Evolutionary conservation across 2,329 filamentous ascomycete genomes (phyloP).

Genomic region (Elsinoe batatas): DNA sequence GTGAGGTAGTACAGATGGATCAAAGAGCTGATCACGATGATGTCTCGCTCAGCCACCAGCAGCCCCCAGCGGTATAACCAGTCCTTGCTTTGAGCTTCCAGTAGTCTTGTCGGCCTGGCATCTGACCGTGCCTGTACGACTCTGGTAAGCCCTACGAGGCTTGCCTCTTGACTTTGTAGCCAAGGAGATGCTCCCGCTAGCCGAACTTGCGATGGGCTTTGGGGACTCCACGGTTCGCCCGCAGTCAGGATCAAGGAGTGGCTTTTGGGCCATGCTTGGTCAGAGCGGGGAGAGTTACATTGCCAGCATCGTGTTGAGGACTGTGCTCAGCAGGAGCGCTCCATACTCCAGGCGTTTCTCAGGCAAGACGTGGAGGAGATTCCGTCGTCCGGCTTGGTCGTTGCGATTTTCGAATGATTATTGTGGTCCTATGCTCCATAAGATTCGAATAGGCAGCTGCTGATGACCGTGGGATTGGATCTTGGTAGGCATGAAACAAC

Average conservation of each 20-base stretch:
- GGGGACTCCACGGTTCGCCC: neutral
- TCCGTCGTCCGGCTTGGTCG: slow-evolving; percentile 1
- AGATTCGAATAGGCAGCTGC: neutral
- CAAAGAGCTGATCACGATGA: slow-evolving; percentile 8
- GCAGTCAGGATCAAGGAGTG: neutral
- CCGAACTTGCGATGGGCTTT: slow-evolving; percentile 9
- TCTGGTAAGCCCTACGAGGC: neutral
- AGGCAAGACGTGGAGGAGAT: neutral
- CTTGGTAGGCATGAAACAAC: slow-evolving; percentile 1
- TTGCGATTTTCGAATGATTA: neutral
- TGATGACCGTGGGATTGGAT: neutral
- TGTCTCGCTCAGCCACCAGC: neutral
- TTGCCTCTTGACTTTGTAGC: neutral
- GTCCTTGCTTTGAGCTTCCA: neutral
- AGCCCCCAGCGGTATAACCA: neutral
- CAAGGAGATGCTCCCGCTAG: neutral
- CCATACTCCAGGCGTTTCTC: neutral
- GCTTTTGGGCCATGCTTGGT: neutral
- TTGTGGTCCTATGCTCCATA: too few species aligned
- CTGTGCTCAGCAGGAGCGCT: neutral
- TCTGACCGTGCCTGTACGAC: neutral
- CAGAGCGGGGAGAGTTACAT: slow-evolving; percentile 8
- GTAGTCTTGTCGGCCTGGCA: neutral
- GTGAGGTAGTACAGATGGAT: neutral
- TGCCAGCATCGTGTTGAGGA: neutral